phyloP scores from a whole-genome alignment of 2,329 filamentous ascomycete genomes.

The Penicillium sp. region DNA sequence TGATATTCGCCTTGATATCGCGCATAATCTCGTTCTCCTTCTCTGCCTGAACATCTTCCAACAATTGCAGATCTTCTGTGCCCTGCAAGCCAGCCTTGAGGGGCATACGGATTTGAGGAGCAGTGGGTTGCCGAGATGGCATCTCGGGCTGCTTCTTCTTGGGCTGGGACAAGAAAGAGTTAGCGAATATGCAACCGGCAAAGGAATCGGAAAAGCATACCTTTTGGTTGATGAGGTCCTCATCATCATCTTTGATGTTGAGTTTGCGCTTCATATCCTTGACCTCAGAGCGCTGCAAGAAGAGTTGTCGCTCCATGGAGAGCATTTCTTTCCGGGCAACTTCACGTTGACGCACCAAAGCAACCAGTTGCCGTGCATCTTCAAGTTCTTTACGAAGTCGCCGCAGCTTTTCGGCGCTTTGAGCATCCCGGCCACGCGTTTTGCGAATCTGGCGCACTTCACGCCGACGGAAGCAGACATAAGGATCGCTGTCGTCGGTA shows the following conservation, averaged over 20 bases:
- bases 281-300: slow-evolving; percentile 78
- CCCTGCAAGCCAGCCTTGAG: slow-evolving; percentile 72
- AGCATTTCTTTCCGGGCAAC: slow-evolving; percentile 77
- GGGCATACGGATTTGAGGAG: slow-evolving; percentile 70
- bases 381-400: slow-evolving; percentile 89
- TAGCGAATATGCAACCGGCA: slow-evolving; percentile 43
- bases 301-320: slow-evolving; percentile 74
- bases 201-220: slow-evolving; percentile 54
- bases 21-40: slow-evolving; percentile 78
- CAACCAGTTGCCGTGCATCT: slow-evolving; percentile 79
- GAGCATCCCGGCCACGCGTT: slow-evolving; percentile 89
- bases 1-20: slow-evolving; percentile 84
- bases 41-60: slow-evolving; percentile 78
- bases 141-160: slow-evolving; percentile 70
- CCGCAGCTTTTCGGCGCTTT: slow-evolving; percentile 92
- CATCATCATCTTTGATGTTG: slow-evolving; percentile 88
- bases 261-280: slow-evolving; percentile 88
- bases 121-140: slow-evolving; percentile 64
- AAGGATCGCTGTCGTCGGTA: slow-evolving; percentile 93
- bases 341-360: slow-evolving; percentile 79
- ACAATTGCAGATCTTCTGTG: slow-evolving; percentile 76
- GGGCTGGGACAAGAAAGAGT: slow-evolving; percentile 56
- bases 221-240: slow-evolving; percentile 93
- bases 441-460: slow-evolving; percentile 95
- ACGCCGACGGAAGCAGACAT: slow-evolving; percentile 94